phyloP scores from a whole-genome alignment of 306 rosid species.

The Acmispon strigosus region DNA sequence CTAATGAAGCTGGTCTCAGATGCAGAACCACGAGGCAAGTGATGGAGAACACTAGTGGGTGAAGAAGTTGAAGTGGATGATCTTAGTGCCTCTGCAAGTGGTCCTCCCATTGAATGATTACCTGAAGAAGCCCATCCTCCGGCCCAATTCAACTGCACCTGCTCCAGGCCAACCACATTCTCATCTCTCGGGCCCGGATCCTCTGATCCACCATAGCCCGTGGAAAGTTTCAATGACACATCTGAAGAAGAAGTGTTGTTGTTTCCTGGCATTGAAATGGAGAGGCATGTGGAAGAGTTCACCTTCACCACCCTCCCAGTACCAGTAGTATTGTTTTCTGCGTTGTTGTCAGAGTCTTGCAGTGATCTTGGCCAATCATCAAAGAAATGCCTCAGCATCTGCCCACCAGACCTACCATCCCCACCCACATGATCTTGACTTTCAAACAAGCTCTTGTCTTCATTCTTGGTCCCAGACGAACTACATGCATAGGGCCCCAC shows the following conservation, averaged over 20 bases:
- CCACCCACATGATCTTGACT: constrained; percentile 35
- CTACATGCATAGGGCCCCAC: constrained; percentile 21
- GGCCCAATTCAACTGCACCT: constrained; percentile 57
- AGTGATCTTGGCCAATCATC: constrained; percentile 89
- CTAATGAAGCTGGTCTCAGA: constrained; percentile 52
- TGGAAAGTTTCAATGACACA: constrained; percentile 76
- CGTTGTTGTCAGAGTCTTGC: constrained; percentile 41
- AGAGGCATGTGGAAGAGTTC: constrained; percentile 53
- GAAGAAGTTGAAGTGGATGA: constrained; percentile 69
- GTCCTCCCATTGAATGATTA: constrained; percentile 90
- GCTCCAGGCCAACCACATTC: constrained; percentile 25
- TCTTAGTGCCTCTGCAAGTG: constrained; percentile 88
- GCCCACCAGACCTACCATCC: constrained; percentile 52
- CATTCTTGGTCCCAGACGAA: constrained; percentile 39
- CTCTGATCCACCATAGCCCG: constrained; percentile 47
- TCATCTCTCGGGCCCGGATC: constrained; percentile 28
- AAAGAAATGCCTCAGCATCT: constrained; percentile 79
- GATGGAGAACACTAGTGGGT: constrained; percentile 82
- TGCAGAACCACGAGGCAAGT: constrained; percentile 50
- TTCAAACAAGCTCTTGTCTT: constrained; percentile 30
- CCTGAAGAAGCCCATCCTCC: constrained; percentile 52
- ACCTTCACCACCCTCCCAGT: constrained; percentile 17
- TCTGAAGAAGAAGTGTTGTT: constrained; percentile 61
- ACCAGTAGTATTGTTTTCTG: background rate
- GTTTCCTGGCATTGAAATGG: constrained; percentile 62